These are phyloP conservation scores for Chlamydomonas sp. DNA, from an alignment of 139 green algal species.

Conservation along the genomic window DNA sequence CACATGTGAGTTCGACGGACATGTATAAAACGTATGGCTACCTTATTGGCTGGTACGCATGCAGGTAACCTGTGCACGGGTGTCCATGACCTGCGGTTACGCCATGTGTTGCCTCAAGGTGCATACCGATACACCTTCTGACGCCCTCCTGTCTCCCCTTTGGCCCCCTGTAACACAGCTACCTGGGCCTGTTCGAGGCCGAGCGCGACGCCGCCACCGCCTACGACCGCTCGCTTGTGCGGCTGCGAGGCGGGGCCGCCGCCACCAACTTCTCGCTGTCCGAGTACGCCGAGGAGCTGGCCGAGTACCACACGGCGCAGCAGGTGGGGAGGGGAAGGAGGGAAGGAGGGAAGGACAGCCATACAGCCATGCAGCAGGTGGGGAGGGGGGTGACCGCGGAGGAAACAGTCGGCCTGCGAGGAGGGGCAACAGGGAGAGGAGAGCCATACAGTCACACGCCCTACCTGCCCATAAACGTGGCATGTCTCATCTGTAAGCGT, in stretches of 20 bases:
- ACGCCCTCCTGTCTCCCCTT: neutral
- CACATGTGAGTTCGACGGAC: neutral
- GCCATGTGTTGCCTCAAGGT: too few species aligned
- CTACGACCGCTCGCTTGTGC: conserved; percentile 80
- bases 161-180: conserved; percentile 73
- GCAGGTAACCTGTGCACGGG: too few species aligned
- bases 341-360: neutral
- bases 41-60: neutral
- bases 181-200: conserved; percentile 81
- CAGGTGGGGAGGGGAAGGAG: neutral
- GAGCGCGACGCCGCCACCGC: conserved; percentile 56
- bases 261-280: conserved; percentile 83
- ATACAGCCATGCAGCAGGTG: too few species aligned
- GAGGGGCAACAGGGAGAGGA: too few species aligned
- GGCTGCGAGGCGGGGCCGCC: conserved; percentile 70
- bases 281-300: conserved; percentile 38
- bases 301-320: conserved; percentile 34
- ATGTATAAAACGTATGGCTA: neutral
- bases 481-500: neutral
- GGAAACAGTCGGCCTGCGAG: too few species aligned
- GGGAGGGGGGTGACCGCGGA: too few species aligned
- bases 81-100: too few species aligned
- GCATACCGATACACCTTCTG: neutral
- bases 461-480: too few species aligned
- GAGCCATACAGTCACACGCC: too few species aligned